A percentile compares a stretch with the other conserved stretches of the same genome.
phyloP scores from a whole-genome alignment of 768 basidiomycete species.

The Steccherinum ochraceum region DNA sequence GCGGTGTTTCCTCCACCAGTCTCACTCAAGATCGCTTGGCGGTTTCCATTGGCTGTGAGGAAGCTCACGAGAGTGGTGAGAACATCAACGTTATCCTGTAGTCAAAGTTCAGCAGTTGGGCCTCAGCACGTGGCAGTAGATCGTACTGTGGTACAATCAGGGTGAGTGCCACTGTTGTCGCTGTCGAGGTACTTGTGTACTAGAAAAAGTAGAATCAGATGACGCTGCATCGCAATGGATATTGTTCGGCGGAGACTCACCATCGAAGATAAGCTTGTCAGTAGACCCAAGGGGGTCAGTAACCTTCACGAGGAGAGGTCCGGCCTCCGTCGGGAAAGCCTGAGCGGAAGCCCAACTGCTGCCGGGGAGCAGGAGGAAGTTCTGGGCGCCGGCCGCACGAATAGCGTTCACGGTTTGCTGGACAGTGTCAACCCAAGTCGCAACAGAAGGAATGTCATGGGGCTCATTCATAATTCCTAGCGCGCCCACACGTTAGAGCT shows the following conservation, averaged over 20 bases:
- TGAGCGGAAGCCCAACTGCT: slow-evolving; percentile 33
- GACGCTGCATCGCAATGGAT: neutral
- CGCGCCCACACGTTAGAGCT: slow-evolving; percentile 18
- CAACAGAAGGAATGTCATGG: slow-evolving; percentile 34
- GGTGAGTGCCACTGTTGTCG: slow-evolving; percentile 37
- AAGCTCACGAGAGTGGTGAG: slow-evolving; percentile 36
- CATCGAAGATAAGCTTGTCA: slow-evolving; percentile 36
- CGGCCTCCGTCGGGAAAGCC: slow-evolving; percentile 32
- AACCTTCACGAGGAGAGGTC: slow-evolving; percentile 32
- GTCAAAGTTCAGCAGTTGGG: slow-evolving; percentile 3
- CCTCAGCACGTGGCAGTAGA: slow-evolving; percentile 20
- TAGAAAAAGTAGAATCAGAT: slow-evolving; percentile 4
- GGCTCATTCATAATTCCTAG: slow-evolving; percentile 41
- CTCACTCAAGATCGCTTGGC: slow-evolving; percentile 38
- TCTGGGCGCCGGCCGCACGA: slow-evolving; percentile 34
- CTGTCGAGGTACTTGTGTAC: slow-evolving; percentile 42
- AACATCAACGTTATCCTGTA: slow-evolving; percentile 38
- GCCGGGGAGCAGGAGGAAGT: slow-evolving; percentile 39
- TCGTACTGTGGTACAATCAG: slow-evolving; percentile 34
- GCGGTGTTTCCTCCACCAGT: slow-evolving; percentile 39
- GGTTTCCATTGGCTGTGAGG: slow-evolving; percentile 33
- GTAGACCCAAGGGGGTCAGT: slow-evolving; percentile 35
- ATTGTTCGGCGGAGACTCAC: slow-evolving; percentile 20
- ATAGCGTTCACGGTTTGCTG: slow-evolving; percentile 37
- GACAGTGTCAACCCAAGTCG: slow-evolving; percentile 28